A percentile compares a stretch with the other conserved stretches of the same genome.
phyloP scores from a whole-genome alignment of 768 basidiomycete genomes.

The Mycena galopus region DNA sequence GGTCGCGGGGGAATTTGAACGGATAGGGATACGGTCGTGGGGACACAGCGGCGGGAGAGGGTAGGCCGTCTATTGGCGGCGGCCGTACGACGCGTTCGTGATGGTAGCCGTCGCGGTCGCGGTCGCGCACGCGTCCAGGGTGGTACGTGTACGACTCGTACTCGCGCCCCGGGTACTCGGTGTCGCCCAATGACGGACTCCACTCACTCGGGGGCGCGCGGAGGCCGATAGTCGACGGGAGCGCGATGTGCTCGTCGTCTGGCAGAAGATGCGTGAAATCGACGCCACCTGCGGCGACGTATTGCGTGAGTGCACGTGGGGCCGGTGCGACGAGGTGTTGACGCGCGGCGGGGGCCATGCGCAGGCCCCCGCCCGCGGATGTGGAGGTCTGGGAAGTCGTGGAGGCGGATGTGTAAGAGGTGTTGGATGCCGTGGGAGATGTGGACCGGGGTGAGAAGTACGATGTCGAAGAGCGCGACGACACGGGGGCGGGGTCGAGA shows the following conservation, averaged over 20 bases:
- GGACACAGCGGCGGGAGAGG: not conserved
- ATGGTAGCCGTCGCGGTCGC: not conserved
- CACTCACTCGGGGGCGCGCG: conserved; percentile 52
- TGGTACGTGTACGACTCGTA: not conserved
- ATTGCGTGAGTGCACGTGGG: conserved; percentile 83
- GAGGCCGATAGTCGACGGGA: conserved; percentile 81
- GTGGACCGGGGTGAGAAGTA: not conserved
- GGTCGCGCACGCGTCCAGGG: not conserved
- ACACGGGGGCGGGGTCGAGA: conserved; percentile 11
- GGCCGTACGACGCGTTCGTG: not conserved
- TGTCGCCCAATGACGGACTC: not conserved
- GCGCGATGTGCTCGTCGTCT: conserved; percentile 63
- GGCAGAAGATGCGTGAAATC: conserved; percentile 38
- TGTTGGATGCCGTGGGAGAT: not conserved
- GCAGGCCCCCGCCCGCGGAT: conserved; percentile 49
- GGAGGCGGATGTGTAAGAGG: not conserved
- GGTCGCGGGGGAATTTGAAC: not conserved
- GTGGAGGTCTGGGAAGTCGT: conserved; percentile 23
- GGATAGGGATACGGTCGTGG: not conserved
- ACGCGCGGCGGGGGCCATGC: conserved; percentile 65
- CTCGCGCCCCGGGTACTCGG: not conserved
- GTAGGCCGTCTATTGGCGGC: not conserved
- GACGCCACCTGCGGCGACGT: conserved; percentile 63
- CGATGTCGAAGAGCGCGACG: not conserved
- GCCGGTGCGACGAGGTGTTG: conserved; percentile 73